Evolutionary conservation across 257 asterid genomes (phyloP).

Genomic region (Solanum clarkiae): DNA sequence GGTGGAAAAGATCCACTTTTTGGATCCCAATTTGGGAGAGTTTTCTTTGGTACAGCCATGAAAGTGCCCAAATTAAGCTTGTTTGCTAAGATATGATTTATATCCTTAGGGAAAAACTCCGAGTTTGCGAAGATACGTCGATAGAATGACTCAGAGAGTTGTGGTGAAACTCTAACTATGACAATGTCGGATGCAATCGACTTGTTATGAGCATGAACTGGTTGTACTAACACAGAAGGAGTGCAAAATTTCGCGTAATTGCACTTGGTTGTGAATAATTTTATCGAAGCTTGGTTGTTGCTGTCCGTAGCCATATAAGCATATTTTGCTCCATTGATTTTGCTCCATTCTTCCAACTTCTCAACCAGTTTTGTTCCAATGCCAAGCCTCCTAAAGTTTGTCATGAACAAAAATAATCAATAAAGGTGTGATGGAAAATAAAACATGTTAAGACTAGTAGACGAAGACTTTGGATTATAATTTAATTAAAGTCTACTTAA

Average conservation of each 20-base stretch:
- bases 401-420: background rate
- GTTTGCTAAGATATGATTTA: slow-evolving; percentile 32
- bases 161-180: slow-evolving; percentile 26
- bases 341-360: slow-evolving; percentile 51
- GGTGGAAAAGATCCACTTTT: slow-evolving; percentile 23
- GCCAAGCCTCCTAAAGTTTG: slow-evolving; percentile 56
- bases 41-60: slow-evolving; percentile 48
- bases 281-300: slow-evolving; percentile 49
- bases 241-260: slow-evolving; percentile 54
- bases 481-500: background rate
- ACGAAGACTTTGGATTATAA: background rate
- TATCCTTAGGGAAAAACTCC: slow-evolving; percentile 60
- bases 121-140: slow-evolving; percentile 31
- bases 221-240: slow-evolving; percentile 65
- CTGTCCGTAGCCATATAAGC: slow-evolving; percentile 83
- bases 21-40: slow-evolving; percentile 30
- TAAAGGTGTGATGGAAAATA: background rate
- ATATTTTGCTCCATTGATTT: slow-evolving; percentile 46
- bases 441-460: background rate
- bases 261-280: slow-evolving; percentile 46
- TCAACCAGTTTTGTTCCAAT: slow-evolving; percentile 57
- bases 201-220: slow-evolving; percentile 59
- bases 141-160: slow-evolving; percentile 25
- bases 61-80: slow-evolving; percentile 64
- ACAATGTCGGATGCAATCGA: slow-evolving; percentile 24